Evolutionary conservation across 306 rosid genomes (phyloP).

Genomic region (Glycine soja): DNA sequence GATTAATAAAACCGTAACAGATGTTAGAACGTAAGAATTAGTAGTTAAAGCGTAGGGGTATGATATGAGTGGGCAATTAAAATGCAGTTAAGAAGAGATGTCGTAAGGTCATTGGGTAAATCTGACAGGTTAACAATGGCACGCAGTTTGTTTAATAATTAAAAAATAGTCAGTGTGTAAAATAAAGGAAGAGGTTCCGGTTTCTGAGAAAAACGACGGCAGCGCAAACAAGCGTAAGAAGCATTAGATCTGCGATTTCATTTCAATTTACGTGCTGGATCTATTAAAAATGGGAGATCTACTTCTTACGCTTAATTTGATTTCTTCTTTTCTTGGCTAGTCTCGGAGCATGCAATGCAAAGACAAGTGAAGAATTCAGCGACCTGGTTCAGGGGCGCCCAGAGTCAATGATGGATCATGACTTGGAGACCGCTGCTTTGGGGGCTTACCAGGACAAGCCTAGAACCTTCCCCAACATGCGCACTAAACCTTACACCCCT

Average conservation of each 20-base stretch:
- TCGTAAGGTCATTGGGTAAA: conserved; percentile 35
- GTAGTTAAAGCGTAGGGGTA: no score
- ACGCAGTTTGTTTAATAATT: no score
- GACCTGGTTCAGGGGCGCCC: conserved; percentile 95
- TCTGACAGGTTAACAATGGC: conserved; percentile 15
- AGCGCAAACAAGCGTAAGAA: conserved; percentile 38
- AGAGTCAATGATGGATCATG: conserved; percentile 75
- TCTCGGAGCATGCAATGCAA: not conserved
- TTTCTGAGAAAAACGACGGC: conserved; percentile 15
- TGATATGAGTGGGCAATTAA: conserved; percentile 33
- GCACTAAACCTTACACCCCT: conserved; percentile 82
- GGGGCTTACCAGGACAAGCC: conserved; percentile 80
- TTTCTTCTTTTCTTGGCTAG: not conserved
- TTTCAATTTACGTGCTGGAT: conserved; percentile 1
- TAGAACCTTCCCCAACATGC: conserved; percentile 92
- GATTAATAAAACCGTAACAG: no score
- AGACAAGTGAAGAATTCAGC: conserved; percentile 86
- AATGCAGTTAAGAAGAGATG: conserved; percentile 43
- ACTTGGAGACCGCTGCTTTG: conserved; percentile 71
- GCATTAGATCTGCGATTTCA: conserved; percentile 48
- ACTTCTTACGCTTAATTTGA: not conserved
- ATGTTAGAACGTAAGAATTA: no score
- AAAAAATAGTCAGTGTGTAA: no score
- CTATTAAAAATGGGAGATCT: conserved; percentile 19
- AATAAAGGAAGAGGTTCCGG: not conserved